Conservation (phyloP, 805 yeast genomes). For the Lachancea lanzarotensis region DNA sequence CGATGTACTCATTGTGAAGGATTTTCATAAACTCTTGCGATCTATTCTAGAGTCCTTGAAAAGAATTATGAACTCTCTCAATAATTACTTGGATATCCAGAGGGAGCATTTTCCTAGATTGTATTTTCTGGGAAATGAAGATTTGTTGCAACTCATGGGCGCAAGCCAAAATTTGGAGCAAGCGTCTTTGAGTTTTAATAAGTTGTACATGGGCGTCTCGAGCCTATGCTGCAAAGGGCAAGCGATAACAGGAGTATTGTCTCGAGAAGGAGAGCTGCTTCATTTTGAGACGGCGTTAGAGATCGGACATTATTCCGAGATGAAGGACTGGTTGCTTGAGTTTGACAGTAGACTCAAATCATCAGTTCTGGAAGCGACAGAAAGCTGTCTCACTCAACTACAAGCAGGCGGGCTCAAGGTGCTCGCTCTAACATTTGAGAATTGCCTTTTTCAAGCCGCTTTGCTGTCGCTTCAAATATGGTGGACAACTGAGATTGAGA, state of each 20-base stretch:
- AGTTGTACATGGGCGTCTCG: conserved; percentile 65
- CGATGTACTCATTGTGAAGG: conserved; percentile 49
- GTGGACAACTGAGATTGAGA: conserved; percentile 39
- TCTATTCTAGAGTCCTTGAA: conserved; percentile 49
- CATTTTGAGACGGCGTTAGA: conserved; percentile 39
- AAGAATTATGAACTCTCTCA: conserved; percentile 56
- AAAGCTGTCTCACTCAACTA: conserved; percentile 29
- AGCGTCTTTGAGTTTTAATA: conserved; percentile 54
- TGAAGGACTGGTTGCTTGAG: conserved; percentile 55
- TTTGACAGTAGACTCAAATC: conserved; percentile 49
- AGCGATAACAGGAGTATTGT: conserved; percentile 41
- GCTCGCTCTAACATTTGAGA: conserved; percentile 27
- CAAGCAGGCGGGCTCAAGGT: not conserved
- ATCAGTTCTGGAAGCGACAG: conserved; percentile 39
- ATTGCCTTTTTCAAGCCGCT: conserved; percentile 50
- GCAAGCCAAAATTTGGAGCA: conserved; percentile 41
- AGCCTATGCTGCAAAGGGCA: conserved; percentile 35
- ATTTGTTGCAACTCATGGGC: conserved; percentile 76
- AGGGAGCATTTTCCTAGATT: conserved; percentile 73
- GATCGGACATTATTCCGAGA: conserved; percentile 35
- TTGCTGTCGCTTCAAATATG: conserved; percentile 49
- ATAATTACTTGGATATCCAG: conserved; percentile 75
- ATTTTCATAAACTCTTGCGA: conserved; percentile 41
- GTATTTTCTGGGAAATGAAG: conserved; percentile 87
- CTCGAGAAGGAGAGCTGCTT: conserved; percentile 63